Percentiles rank a stretch among this genome's conserved stretches.
Conservation (phyloP, 177 flowering plant genomes). For the Vitis hybrid region DNA sequence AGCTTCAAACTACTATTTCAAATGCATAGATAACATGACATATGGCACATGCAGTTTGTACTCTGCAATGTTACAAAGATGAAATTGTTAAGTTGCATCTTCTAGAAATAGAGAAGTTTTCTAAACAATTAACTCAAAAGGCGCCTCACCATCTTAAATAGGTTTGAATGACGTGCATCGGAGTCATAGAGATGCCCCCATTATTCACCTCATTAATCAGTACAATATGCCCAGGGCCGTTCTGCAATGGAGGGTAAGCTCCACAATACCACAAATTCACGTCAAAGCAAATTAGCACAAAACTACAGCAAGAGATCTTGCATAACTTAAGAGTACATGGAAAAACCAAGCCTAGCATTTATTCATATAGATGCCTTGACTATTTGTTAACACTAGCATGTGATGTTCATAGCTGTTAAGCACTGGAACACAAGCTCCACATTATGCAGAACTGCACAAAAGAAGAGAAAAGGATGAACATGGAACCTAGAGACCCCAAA, state of each 20-base stretch:
- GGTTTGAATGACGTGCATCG: neutral
- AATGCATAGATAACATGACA: too few relatives aligned
- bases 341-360: too few relatives aligned
- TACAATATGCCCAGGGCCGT: too few relatives aligned
- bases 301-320: too few relatives aligned
- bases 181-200: too few relatives aligned
- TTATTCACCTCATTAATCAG: too few relatives aligned
- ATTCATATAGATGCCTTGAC: neutral
- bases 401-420: neutral
- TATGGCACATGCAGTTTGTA: too few relatives aligned
- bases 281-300: too few relatives aligned
- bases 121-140: neutral
- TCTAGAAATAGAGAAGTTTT: neutral
- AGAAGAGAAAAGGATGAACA: neutral
- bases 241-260: too few relatives aligned
- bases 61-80: neutral
- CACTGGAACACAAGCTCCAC: neutral
- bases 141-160: neutral
- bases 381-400: neutral
- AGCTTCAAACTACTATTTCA: too few relatives aligned
- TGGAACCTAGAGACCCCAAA: neutral
- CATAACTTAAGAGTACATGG: too few relatives aligned
- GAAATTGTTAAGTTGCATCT: neutral
- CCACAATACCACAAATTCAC: too few relatives aligned
- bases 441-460: neutral